Percentiles rank a stretch among this genome's conserved stretches.
phyloP scores from a whole-genome alignment of 2,329 filamentous ascomycete genomes.

The Phialemoniopsis sp. region DNA sequence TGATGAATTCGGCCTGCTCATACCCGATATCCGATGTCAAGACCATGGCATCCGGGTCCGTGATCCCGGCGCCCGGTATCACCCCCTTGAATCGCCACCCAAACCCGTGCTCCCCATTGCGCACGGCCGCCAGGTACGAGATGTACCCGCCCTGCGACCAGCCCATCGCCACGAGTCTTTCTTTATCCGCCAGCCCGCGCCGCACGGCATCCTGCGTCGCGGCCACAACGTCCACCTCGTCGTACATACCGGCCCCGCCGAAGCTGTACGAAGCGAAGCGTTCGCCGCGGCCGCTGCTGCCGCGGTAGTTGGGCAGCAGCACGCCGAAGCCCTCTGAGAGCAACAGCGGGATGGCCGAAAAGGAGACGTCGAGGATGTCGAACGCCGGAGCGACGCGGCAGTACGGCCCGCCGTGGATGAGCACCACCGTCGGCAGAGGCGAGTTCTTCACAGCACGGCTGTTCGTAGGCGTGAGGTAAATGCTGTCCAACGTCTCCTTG shows the following conservation, averaged over 20 bases:
- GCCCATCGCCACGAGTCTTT: constrained; percentile 27
- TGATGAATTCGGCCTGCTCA: constrained; percentile 14
- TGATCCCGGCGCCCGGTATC: constrained; percentile 29
- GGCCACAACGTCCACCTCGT: constrained; percentile 29
- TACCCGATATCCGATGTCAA: constrained; percentile 23
- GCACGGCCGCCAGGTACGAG: constrained; percentile 26
- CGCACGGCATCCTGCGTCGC: constrained; percentile 25
- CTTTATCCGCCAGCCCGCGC: constrained; percentile 20
- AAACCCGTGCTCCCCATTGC: constrained; percentile 23
- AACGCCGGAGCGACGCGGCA: constrained; percentile 20
- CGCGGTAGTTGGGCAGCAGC: constrained; percentile 28
- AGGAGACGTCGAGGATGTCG: constrained; percentile 13
- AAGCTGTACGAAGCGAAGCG: constrained; percentile 21
- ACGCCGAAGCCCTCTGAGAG: constrained; percentile 28
- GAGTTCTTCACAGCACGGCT: constrained; percentile 4
- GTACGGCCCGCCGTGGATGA: constrained; percentile 28
- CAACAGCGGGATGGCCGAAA: constrained; percentile 22
- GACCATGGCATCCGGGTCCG: constrained; percentile 26
- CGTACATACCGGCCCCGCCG: constrained; percentile 23
- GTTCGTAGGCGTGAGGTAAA: constrained; percentile 16
- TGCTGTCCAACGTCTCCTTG: constrained; percentile 18
- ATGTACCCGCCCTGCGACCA: constrained; percentile 33
- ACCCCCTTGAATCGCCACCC: constrained; percentile 29
- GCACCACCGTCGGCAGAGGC: constrained; percentile 24
- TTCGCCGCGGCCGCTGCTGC: constrained; percentile 23